Evolutionary conservation across 768 basidiomycete genomes (phyloP), one percentile per base, ranked within the genome.

Genomic region (Phlebiopsis gigantea): DNA sequence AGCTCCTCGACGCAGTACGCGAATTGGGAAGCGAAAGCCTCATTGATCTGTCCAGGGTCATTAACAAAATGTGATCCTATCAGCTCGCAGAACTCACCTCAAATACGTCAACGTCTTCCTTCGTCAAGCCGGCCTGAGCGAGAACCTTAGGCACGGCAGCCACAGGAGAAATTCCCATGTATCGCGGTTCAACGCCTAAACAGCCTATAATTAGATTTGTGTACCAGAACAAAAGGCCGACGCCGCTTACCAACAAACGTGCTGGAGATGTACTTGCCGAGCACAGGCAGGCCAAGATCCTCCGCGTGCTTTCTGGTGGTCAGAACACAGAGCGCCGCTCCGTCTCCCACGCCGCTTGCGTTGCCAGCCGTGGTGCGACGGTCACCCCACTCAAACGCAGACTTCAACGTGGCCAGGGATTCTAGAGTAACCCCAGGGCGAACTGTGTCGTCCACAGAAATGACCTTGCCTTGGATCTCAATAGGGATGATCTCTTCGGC

Each of bases 21-120:
- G 58, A 92, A 95, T 66, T 96, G 93, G 1, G 90, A 93, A 0
- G 92, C 93, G 59, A 95, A 96, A 0, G 93, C 93, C 70, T 94
- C 89, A 56, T 93, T 92, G 61, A 90, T 88, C 89, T 92, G 59
- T 21, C 10, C n/a, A n/a, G n/a, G 57, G 21, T 26, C 52, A 49
- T 47, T 43, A 53, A 47, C 19, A 53, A 26, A n/a, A 12, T n/a
- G 15, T 54, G 24, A 45, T 19, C 44, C 2, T 5, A 22, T 10
- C n/a, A n/a, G n/a, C 19, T 45, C 43, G 25, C 29, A 30, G 68
- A 46, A 54, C 62, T 24, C 31, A 84, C 90, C 78, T 91, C 90
- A 67, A 80, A 92, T 14, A 91, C 69, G 58, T 92, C 84, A 41
- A 92, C 74, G 39, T 92, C 88, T 55, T 86, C 83, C 64, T 85